Conservation (phyloP, 1,139 yeast genomes). For the Petasospora fabianii region DNA sequence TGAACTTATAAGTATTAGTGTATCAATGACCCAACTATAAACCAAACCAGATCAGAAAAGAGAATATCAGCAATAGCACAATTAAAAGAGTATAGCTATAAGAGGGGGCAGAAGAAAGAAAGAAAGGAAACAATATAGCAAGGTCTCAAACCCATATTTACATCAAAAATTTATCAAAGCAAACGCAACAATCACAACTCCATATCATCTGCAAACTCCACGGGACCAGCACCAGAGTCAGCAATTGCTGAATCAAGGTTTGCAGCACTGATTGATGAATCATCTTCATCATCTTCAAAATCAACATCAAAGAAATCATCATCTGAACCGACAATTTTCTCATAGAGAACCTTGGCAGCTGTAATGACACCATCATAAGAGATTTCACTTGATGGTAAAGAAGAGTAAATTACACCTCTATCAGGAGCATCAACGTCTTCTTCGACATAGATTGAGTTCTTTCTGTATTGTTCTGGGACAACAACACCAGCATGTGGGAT, state of each 20-base stretch:
- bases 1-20: no score
- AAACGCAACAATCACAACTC: conserved; percentile 42
- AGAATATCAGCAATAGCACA: no score
- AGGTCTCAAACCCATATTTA: not conserved
- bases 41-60: no score
- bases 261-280: conserved; percentile 16
- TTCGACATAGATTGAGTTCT: conserved; percentile 21
- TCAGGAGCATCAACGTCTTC: conserved; percentile 31
- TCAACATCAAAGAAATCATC: conserved; percentile 96
- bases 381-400: conserved; percentile 77
- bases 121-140: no score
- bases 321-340: conserved; percentile 80
- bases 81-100: no score
- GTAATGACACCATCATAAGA: conserved; percentile 88
- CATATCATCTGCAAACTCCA: conserved; percentile 70
- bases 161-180: no score
- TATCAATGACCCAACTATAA: no score
- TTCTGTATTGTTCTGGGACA: conserved; percentile 35
- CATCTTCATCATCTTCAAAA: conserved; percentile 91
- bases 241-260: conserved; percentile 39
- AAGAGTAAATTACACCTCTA: conserved; percentile 55
- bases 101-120: no score
- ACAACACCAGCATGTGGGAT: conserved; percentile 48
- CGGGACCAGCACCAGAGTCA: conserved; percentile 36
- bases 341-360: conserved; percentile 74